Evolutionary conservation across 768 basidiomycete species (phyloP).

Genomic region (Collybia sordida): DNA sequence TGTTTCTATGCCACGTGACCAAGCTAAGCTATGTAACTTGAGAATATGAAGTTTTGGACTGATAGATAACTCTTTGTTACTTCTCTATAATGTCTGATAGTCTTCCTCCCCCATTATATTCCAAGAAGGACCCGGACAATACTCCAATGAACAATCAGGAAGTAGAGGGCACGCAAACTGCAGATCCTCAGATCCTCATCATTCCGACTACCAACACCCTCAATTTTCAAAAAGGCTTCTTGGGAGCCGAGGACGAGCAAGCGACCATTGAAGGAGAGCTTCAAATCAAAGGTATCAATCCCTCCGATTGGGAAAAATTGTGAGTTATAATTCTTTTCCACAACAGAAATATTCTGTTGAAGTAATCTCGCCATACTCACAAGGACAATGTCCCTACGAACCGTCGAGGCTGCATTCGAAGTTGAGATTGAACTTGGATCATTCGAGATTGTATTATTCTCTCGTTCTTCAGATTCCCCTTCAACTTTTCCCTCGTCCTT

Average conservation of each 20-base stretch:
- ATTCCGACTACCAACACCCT: conserved; percentile 67
- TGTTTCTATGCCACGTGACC: not conserved
- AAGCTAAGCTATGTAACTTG: not conserved
- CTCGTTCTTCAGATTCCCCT: conserved; percentile 33
- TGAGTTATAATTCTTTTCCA: conserved; percentile 39
- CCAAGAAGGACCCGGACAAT: conserved; percentile 38
- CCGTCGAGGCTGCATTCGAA: conserved; percentile 61
- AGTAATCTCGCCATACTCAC: conserved; percentile 6
- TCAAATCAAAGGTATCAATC: conserved; percentile 72
- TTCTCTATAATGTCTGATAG: conserved; percentile 36
- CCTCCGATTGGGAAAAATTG: conserved; percentile 65
- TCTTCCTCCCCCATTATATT: conserved; percentile 61
- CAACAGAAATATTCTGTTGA: conserved; percentile 5
- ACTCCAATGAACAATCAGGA: not conserved
- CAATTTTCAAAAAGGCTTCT: conserved; percentile 83
- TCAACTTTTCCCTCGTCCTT: conserved; percentile 56
- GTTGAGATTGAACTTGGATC: conserved; percentile 66
- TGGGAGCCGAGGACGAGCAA: conserved; percentile 80
- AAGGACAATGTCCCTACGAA: conserved; percentile 67
- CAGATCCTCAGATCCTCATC: conserved; percentile 66
- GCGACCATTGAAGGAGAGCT: conserved; percentile 88
- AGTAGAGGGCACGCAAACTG: conserved; percentile 8
- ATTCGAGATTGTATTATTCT: conserved; percentile 56
- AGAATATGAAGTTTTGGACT: no score
- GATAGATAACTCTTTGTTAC: conserved; percentile 3